Percentiles rank a stretch among this genome's conserved stretches.
Evolutionary conservation across 192 early-diverging fungal species (phyloP).

Genomic region (Coemansia sp.): DNA sequence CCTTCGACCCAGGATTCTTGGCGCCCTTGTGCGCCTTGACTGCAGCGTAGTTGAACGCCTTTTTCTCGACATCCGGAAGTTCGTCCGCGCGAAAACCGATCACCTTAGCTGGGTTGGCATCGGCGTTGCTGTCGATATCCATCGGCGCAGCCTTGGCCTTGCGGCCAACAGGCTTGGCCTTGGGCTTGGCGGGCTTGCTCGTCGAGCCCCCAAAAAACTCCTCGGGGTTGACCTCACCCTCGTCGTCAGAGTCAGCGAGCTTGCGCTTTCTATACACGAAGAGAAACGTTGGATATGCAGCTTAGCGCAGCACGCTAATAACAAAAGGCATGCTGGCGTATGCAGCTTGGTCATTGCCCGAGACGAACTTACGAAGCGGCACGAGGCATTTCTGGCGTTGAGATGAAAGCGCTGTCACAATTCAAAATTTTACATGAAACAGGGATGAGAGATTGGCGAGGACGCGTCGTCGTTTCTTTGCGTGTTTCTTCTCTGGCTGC

Average conservation of each 20-base stretch:
- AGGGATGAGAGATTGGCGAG: no score
- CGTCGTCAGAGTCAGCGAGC: conserved; percentile 5
- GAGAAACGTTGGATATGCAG: neutral
- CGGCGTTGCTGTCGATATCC: conserved; percentile 12
- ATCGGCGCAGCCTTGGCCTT: conserved; percentile 18
- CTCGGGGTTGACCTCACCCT: conserved; percentile 31
- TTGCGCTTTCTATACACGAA: conserved; percentile 25
- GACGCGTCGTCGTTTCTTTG: no score
- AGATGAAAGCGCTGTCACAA: no score
- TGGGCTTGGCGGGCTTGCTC: conserved; percentile 4
- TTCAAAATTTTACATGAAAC: neutral
- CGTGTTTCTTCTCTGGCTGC: neutral
- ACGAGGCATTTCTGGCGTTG: conserved; percentile 7
- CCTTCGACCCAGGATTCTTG: conserved; percentile 64
- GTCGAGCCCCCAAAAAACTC: conserved; percentile 25
- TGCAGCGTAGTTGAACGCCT: conserved; percentile 25
- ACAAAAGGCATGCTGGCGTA: neutral
- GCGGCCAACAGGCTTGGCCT: neutral
- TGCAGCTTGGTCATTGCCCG: no score
- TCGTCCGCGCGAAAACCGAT: conserved; percentile 41
- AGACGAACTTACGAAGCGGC: neutral
- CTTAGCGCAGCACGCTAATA: neutral
- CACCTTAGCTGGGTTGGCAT: neutral
- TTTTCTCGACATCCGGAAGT: conserved; percentile 31
- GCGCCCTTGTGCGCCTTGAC: conserved; percentile 26